Base-by-base conservation (phyloP, 148 eudicot genomes). In the Arctostaphylos glauca region DNA sequence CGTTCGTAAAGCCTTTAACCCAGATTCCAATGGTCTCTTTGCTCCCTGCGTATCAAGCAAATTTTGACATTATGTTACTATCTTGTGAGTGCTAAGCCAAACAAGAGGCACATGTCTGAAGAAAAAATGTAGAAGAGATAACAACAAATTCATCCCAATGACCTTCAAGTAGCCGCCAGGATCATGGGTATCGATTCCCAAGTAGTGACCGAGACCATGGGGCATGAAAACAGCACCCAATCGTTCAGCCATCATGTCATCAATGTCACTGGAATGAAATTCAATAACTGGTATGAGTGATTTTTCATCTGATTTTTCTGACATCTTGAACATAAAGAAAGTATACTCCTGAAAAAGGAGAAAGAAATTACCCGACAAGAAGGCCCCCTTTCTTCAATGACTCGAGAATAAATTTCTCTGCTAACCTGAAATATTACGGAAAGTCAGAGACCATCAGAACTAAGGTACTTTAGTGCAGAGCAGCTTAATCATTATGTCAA, bases 131-230 rank as follows among this genome's bases (percentile, higher is more conserved):
- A 52, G 75, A 52, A 50, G 62, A 48, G 31, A 43, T 2, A 53
- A 56, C 71, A 31, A 25, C 46, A n/a, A 67, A 53, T 55, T 64
- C 62, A 80, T 60, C 74, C 58, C 23, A 64, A 73, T 53, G 53
- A 95, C 99, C 99, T 93, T 81, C 82, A 86, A 89, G 87, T 91
- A 96, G 87, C 99, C 99, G 72, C 99, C 99, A 81, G 99, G 99
- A 88, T 96, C 99, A 89, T 96, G 99, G 72, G 99, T 96, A 92
- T 96, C 99, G 31, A 96, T 90, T 81, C 99, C 99, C 85, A 96
- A 85, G 87, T 94, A 89, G 91, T 96, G 99, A 72, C 99, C 99
- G 77, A 96, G 94, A 84, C 99, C 99, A 83, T 96, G 99, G 77
- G 99, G 95, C 97, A 96, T 94, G 90, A 96, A 96, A 86, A 92